A percentile compares a stretch with the other conserved stretches of the same genome.
Evolutionary conservation across 208 protist genomes (phyloP).

Genomic region (Giardia duodenalis): DNA sequence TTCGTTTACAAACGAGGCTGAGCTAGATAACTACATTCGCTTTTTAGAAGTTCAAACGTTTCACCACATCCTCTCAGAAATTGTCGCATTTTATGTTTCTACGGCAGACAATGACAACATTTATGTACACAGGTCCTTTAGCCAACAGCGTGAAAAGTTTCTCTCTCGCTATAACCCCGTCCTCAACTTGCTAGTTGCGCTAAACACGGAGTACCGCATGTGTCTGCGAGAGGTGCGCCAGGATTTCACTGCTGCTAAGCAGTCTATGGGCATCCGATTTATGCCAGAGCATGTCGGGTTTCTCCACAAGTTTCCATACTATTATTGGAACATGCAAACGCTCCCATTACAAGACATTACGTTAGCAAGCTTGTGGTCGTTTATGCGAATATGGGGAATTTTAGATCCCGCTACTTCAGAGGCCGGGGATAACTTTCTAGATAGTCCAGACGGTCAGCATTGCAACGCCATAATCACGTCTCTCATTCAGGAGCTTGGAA

Average conservation of each 20-base stretch:
- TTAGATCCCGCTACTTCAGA: no score
- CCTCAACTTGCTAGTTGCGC: background rate
- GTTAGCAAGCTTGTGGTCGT: background rate
- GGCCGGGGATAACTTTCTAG: no score
- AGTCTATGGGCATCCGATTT: background rate
- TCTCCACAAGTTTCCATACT: background rate
- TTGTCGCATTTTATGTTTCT: background rate
- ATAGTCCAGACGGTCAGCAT: no score
- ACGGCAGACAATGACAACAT: background rate
- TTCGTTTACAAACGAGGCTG: background rate
- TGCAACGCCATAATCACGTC: no score
- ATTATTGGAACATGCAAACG: background rate
- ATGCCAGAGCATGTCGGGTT: background rate
- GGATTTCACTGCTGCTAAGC: background rate
- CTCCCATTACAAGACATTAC: background rate
- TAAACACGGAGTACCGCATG: background rate
- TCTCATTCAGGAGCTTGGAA: no score
- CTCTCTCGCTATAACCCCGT: background rate
- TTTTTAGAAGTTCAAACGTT: background rate
- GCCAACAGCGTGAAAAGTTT: background rate
- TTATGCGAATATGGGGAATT: no score
- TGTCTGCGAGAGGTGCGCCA: background rate
- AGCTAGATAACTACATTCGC: background rate
- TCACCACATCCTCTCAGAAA: background rate
- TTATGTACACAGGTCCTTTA: background rate